Base-by-base conservation (phyloP, 805 yeast genomes). In the Wickerhamiella occidentalis region DNA sequence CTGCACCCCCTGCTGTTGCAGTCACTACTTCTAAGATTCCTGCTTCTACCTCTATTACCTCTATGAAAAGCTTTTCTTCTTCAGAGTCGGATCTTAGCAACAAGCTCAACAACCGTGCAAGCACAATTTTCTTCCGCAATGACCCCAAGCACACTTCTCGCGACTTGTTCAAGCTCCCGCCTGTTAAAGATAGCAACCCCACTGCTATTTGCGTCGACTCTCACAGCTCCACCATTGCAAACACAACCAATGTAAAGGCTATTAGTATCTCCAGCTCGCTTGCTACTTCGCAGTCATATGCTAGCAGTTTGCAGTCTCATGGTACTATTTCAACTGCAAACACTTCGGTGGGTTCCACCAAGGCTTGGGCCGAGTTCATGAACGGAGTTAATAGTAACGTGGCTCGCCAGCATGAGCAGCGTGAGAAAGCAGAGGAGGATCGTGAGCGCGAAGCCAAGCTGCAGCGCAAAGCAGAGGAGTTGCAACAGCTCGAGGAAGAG, bases 361-460 rank as follows among this genome's bases (percentile, higher is more conserved):
- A 40, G 26, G 51, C 53, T 1, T 53, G 55, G 55, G 21, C 50
- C 15, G 45, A 41, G 33, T 51, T 45, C 25, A 36, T 53, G 52
- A 37, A 41, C n/a, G 51, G 52, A 12, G 51, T 52, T 44, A 52
- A 50, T 38, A 36, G 25, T 13, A 45, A 41, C 21, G 46, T 49
- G 4, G 50, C 40, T n/a, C 33, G 26, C 28, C 43, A 28, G 29
- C 18, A 33, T n/a, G 38, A 33, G 38, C 43, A 40, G 33, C 30
- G 35, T 4, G 29, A 19, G 19, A 5, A 15, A n/a, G 15, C 11
- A 11, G 42, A 23, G 19, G 19, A 26, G 28, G 29, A 25, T 11
- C 19, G 29, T n/a, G 38, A n/a, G 17, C 45, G 49, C 19, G 38
- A 33, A 7, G 40, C 40, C n/a, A 19, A 22, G 33, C 22, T 28